phyloP scores from a whole-genome alignment of 208 protist species.

The Acanthamoeba castellanii region DNA sequence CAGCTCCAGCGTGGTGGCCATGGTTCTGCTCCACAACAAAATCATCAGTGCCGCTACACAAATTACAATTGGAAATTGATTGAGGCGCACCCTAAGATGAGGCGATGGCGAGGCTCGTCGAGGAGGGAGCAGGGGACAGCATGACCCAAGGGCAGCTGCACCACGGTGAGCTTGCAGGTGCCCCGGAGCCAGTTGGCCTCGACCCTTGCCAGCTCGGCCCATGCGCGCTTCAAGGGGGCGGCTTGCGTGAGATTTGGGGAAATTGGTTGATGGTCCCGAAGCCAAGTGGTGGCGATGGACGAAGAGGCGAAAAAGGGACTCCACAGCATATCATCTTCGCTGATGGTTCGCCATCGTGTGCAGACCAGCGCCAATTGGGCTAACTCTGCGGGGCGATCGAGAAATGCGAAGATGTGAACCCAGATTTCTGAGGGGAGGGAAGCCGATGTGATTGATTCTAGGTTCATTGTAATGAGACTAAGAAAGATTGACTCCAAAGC shows the following conservation, averaged over 20 bases:
- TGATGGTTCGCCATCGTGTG: background rate
- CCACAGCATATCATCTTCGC: conserved; percentile 14
- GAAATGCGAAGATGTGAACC: background rate
- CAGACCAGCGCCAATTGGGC: background rate
- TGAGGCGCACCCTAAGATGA: background rate
- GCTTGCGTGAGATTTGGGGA: background rate
- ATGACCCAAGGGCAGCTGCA: background rate
- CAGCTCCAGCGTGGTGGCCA: background rate
- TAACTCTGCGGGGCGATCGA: background rate
- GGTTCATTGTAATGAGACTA: no score
- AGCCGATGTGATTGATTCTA: background rate
- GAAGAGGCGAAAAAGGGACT: background rate
- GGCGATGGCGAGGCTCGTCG: background rate
- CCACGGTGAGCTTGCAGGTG: background rate
- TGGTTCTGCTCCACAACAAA: background rate
- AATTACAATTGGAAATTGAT: no score
- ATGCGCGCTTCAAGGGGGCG: background rate
- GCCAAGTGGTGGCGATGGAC: background rate
- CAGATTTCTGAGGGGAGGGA: background rate
- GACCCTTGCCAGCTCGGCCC: background rate
- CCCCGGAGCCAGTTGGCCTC: background rate
- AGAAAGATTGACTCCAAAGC: no score
- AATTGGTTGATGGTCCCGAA: background rate
- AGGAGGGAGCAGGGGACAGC: background rate
- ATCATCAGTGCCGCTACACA: background rate